Evolutionary conservation across 306 rosid genomes (phyloP).

Genomic region (Cucumis melo): DNA sequence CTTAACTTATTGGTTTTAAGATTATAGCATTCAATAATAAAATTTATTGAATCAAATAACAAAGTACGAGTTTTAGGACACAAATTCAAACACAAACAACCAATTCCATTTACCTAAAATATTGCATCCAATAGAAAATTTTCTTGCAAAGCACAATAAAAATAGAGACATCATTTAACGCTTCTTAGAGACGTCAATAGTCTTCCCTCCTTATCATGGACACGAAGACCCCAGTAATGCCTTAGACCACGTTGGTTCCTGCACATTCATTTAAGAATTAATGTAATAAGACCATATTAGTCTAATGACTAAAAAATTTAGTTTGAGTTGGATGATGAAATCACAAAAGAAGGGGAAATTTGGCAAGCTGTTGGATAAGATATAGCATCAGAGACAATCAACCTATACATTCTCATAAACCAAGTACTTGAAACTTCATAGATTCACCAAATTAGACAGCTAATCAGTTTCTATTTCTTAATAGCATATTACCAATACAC

Average conservation of each 20-base stretch:
- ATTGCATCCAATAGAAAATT: not conserved
- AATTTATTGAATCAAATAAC: no score
- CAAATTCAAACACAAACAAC: no score
- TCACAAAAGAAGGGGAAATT: not conserved
- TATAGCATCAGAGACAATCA: not conserved
- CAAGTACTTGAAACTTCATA: not conserved
- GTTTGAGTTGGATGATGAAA: no score
- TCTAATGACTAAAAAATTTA: not conserved
- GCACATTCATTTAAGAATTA: constrained; percentile 3
- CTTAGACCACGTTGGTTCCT: constrained; percentile 98
- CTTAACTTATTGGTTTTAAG: no score
- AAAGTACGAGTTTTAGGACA: no score
- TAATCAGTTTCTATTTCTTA: not conserved
- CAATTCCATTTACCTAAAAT: not conserved
- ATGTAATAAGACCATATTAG: not conserved
- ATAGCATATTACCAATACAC: not conserved
- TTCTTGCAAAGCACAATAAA: not conserved
- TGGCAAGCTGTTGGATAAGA: not conserved
- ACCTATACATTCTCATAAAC: not conserved
- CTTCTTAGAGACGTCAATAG: constrained; percentile 99
- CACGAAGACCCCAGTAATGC: constrained; percentile 99
- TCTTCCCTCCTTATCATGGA: constrained; percentile 99
- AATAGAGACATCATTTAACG: constrained; percentile 24
- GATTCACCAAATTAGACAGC: not conserved
- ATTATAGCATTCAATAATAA: no score